Conservation (phyloP, 805 yeast genomes). For the Hemisphaericaspora nanyangensis region DNA sequence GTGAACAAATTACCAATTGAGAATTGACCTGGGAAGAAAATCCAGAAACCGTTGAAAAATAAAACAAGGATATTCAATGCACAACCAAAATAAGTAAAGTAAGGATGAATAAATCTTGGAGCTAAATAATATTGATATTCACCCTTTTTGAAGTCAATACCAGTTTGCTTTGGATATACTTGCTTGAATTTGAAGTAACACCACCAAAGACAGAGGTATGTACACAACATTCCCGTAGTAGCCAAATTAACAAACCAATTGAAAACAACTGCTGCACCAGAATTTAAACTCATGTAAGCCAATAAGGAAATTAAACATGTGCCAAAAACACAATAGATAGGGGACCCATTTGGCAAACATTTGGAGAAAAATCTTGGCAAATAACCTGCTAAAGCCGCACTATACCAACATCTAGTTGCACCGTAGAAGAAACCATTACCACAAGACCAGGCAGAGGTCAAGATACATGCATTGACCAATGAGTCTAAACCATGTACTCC, state of each 20-base stretch:
- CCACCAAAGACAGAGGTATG: constrained; percentile 28
- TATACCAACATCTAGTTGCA: constrained; percentile 32
- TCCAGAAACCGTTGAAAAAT: constrained; percentile 40
- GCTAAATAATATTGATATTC: constrained; percentile 15
- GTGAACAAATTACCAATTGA: constrained; percentile 33
- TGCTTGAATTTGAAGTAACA: constrained; percentile 29
- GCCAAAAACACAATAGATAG: constrained; percentile 25
- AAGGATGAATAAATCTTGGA: constrained; percentile 22
- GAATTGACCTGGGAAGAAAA: constrained; percentile 35
- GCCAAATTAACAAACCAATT: constrained; percentile 35
- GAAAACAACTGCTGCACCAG: constrained; percentile 26
- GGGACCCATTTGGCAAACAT: constrained; percentile 31
- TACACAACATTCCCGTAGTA: constrained; percentile 31
- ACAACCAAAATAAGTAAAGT: constrained; percentile 21
- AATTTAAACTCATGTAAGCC: constrained; percentile 26
- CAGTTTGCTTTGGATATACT: constrained; percentile 25
- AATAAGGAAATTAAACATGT: constrained; percentile 19
- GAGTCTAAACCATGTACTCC: constrained; percentile 33
- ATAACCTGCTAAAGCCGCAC: constrained; percentile 34
- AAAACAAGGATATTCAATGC: constrained; percentile 22
- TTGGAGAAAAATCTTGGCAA: constrained; percentile 29
- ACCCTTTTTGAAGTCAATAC: constrained; percentile 13
- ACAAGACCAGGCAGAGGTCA: constrained; percentile 35
- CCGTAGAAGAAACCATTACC: constrained; percentile 34
- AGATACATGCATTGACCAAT: constrained; percentile 30